These are phyloP conservation scores for Zostera marina DNA, from an alignment of 116 monocot genomes.

Conservation along the genomic window DNA sequence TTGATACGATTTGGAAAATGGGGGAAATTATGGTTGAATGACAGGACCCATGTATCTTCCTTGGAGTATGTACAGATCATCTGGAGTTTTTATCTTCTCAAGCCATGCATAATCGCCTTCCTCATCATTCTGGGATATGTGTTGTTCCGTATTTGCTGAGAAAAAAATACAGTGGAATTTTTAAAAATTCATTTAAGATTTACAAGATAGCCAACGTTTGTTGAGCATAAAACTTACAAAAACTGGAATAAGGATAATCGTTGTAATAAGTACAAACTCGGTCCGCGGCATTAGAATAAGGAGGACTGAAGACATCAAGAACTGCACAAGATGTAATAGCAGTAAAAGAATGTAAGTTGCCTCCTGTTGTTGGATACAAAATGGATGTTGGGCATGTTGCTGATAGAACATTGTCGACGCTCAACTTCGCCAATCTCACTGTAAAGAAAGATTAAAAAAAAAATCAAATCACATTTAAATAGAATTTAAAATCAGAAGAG, in stretches of 20 bases:
- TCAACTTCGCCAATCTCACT: constrained; percentile 68
- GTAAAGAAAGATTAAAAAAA: constrained; percentile 7
- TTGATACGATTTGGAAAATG: background rate
- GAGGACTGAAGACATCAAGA: constrained; percentile 83
- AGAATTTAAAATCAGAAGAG: no score
- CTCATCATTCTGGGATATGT: constrained; percentile 19
- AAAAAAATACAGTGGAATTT: background rate
- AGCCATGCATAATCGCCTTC: constrained; percentile 68
- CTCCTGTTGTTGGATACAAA: constrained; percentile 74
- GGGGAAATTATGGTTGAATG: constrained; percentile 30
- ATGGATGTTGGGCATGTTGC: constrained; percentile 68
- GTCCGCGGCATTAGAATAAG: constrained; percentile 60
- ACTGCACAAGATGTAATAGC: constrained; percentile 80
- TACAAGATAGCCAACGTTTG: background rate
- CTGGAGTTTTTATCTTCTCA: constrained; percentile 44
- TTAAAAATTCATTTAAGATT: background rate
- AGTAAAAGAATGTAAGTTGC: constrained; percentile 95
- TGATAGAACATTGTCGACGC: constrained; percentile 46
- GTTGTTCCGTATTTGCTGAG: constrained; percentile 17
- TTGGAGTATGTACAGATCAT: constrained; percentile 51
- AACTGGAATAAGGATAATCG: constrained; percentile 73
- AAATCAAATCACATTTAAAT: no score
- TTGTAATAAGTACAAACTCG: constrained; percentile 74
- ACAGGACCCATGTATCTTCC: constrained; percentile 59
- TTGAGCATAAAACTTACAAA: constrained; percentile 39